A percentile compares a stretch with the other conserved stretches of the same genome.
Conservation (phyloP, 805 yeast species). For the Wickerhamiella parazyma region DNA sequence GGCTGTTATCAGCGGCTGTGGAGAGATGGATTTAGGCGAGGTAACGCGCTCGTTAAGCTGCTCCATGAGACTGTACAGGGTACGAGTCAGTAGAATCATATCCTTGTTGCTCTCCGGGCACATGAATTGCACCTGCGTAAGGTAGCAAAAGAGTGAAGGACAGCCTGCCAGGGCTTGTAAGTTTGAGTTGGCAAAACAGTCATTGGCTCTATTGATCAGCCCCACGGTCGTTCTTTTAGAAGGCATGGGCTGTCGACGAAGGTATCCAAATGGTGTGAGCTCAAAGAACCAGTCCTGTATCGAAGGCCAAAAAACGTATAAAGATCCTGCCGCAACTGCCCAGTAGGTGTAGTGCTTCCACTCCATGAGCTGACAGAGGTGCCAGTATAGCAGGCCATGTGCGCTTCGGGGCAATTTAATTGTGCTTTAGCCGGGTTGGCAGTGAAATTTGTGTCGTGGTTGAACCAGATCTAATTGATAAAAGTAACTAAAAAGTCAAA, state of each 20-base stretch:
- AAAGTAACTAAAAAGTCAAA: neutral
- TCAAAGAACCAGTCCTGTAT: neutral
- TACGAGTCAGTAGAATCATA: slow-evolving; percentile 15
- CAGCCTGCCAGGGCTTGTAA: slow-evolving; percentile 42
- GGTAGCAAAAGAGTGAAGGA: slow-evolving; percentile 17
- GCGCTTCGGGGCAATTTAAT: too few species aligned
- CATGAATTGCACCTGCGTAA: slow-evolving; percentile 12
- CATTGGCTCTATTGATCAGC: slow-evolving; percentile 64
- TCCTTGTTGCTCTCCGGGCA: slow-evolving; percentile 7
- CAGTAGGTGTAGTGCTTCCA: neutral
- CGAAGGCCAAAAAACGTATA: slow-evolving; percentile 9
- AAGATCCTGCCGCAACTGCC: neutral
- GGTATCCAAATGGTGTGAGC: slow-evolving; percentile 1
- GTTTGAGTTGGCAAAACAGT: slow-evolving; percentile 85
- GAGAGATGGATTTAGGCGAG: slow-evolving; percentile 43
- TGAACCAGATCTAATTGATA: too few species aligned
- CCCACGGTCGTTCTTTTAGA: slow-evolving; percentile 46
- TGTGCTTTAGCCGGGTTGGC: too few species aligned
- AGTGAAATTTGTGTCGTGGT: neutral
- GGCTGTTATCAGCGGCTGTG: slow-evolving; percentile 64
- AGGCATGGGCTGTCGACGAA: slow-evolving; percentile 1
- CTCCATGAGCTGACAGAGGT: neutral
- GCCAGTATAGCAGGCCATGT: too few species aligned
- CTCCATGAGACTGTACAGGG: slow-evolving; percentile 15
- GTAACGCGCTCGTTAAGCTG: slow-evolving; percentile 50